These are phyloP conservation scores for Leccinellum albellum DNA, from an alignment of 768 basidiomycete genomes.

Conservation along the genomic window DNA sequence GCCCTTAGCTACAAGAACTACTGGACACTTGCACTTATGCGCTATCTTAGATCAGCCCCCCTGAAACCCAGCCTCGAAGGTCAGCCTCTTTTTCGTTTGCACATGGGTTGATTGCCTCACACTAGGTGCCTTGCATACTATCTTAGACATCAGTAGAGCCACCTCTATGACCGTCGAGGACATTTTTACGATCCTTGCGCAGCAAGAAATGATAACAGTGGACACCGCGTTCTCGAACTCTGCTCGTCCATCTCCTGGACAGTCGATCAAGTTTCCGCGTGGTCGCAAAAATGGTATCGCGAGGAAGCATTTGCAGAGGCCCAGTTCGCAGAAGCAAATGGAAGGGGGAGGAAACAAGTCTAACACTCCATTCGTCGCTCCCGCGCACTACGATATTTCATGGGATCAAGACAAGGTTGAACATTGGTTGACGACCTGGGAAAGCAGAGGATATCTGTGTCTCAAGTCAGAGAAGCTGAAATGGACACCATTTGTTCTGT, in stretches of 20 bases:
- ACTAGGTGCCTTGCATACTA: constrained; percentile 19
- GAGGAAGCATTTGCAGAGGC: constrained; percentile 58
- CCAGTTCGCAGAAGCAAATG: constrained; percentile 42
- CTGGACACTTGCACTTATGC: constrained; percentile 87
- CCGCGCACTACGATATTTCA: constrained; percentile 66
- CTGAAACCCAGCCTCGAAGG: constrained; percentile 70
- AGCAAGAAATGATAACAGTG: constrained; percentile 70
- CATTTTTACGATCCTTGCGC: constrained; percentile 66
- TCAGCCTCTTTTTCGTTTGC: constrained; percentile 32
- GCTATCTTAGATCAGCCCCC: constrained; percentile 63
- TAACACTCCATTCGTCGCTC: constrained; percentile 57
- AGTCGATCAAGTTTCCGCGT: constrained; percentile 70
- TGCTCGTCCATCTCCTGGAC: constrained; percentile 67
- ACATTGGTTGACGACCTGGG: constrained; percentile 65
- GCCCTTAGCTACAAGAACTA: constrained; percentile 93
- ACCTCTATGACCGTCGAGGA: constrained; percentile 94
- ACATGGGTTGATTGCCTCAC: constrained; percentile 13
- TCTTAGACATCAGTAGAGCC: constrained; percentile 71
- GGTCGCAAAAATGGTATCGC: constrained; percentile 64
- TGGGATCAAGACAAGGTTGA: constrained; percentile 70
- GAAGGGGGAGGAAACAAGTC: constrained; percentile 33
- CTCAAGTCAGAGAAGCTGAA: constrained; percentile 82
- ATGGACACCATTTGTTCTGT: constrained; percentile 90
- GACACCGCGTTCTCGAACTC: constrained; percentile 46
- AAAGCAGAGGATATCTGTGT: constrained; percentile 71